A percentile compares a stretch with the other conserved stretches of the same genome.
phyloP scores from a whole-genome alignment of 1,284 basidiomycete genomes.

The Cutaneotrichosporon arboriforme region DNA sequence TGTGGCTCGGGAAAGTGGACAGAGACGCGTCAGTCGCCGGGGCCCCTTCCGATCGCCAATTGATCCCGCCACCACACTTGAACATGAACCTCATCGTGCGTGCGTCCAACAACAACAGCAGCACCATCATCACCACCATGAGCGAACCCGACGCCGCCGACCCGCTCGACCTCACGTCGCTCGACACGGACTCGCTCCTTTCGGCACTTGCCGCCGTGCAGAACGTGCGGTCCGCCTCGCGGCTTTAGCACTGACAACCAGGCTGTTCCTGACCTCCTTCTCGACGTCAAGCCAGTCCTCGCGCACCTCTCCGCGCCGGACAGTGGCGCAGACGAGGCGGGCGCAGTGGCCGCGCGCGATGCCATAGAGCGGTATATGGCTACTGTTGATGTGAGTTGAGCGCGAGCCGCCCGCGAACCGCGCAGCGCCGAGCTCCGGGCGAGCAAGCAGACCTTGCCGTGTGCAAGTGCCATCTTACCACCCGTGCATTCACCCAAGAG shows the following conservation, averaged over 20 bases:
- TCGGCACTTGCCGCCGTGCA: conserved; percentile 36
- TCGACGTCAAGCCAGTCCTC: conserved; percentile 38
- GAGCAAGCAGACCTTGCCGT: too few species aligned
- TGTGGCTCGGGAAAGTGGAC: too few species aligned
- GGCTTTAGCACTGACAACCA: conserved; percentile 12
- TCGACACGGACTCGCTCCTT: conserved; percentile 39
- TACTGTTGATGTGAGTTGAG: conserved; percentile 33
- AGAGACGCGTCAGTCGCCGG: too few species aligned
- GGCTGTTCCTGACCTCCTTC: conserved; percentile 38
- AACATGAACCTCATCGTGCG: too few species aligned
- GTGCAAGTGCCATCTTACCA: too few species aligned
- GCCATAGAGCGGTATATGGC: conserved; percentile 37
- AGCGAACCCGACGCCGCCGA: conserved; percentile 12
- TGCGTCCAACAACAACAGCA: too few species aligned
- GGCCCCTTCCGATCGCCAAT: too few species aligned
- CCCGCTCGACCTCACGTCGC: conserved; percentile 34
- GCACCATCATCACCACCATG: conserved; percentile 4
- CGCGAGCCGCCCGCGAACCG: not conserved
- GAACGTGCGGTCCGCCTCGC: conserved; percentile 20
- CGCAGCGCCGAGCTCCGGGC: too few species aligned
- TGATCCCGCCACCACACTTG: too few species aligned
- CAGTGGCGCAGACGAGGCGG: conserved; percentile 19
- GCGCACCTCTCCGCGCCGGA: conserved; percentile 25
- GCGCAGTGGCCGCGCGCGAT: conserved; percentile 23
- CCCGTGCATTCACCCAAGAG: too few species aligned